Evolutionary conservation across 495 filamentous ascomycete species (phyloP).

Genomic region (Corynascus novoguineensis): DNA sequence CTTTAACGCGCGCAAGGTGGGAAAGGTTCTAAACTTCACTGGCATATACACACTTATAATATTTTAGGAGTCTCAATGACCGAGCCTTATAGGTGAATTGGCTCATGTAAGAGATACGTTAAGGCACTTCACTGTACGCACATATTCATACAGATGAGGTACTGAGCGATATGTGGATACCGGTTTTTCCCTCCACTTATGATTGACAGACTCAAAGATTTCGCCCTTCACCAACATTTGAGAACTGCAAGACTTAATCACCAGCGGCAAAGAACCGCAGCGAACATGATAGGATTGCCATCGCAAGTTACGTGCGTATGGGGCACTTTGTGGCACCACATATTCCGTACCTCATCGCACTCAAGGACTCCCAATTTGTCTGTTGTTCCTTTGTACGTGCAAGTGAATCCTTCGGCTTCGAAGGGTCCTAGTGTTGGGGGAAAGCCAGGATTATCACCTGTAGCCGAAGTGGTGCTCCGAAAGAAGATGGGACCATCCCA

Average conservation of each 20-base stretch:
- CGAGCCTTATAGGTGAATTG: too few relatives aligned
- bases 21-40: too few relatives aligned
- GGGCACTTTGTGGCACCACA: neutral
- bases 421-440: neutral
- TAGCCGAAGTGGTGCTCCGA: neutral
- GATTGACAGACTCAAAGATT: too few relatives aligned
- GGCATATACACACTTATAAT: too few relatives aligned
- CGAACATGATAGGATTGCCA: neutral
- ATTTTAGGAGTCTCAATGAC: too few relatives aligned
- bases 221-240: too few relatives aligned
- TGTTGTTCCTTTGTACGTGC: neutral
- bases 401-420: neutral
- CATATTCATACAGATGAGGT: too few relatives aligned
- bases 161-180: too few relatives aligned
- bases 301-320: neutral
- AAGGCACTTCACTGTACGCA: too few relatives aligned
- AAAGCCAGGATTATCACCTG: neutral
- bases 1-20: too few relatives aligned
- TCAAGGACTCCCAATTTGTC: neutral
- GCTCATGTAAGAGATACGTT: too few relatives aligned
- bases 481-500: neutral
- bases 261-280: neutral
- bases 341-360: neutral
- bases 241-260: neutral
- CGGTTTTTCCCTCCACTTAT: too few relatives aligned